Percentiles rank a stretch among this genome's conserved stretches.
Conservation (phyloP, 169 alveolate genomes). For the Theileria equi region DNA sequence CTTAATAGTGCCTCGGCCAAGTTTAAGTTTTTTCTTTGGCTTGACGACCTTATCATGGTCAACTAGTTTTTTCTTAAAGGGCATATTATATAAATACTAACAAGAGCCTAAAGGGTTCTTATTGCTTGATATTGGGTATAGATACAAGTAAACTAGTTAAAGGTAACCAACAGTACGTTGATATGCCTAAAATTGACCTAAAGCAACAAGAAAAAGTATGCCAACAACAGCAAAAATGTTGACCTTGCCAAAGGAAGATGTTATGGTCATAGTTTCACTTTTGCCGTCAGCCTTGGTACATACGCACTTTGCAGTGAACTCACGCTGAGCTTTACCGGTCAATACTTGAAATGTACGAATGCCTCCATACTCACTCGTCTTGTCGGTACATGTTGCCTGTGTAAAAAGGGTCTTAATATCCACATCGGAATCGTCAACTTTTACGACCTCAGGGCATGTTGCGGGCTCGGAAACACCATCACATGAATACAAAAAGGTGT, state of each 20-base stretch:
- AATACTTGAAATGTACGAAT: background rate
- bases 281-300: conserved; percentile 10
- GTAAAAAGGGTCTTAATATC: background rate
- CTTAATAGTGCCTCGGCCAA: no score
- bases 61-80: no score
- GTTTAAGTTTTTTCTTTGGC: no score
- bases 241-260: background rate
- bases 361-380: background rate
- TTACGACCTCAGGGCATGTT: conserved; percentile 15
- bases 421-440: background rate
- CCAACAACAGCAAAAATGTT: background rate
- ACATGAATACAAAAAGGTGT: conserved; percentile 12
- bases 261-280: conserved; percentile 4
- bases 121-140: no score
- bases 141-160: no score
- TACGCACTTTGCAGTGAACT: background rate
- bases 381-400: background rate
- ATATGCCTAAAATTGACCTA: background rate
- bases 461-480: conserved; percentile 40
- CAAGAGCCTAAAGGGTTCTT: no score
- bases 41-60: no score
- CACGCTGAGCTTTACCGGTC: background rate
- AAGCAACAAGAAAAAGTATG: no score
- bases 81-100: no score
- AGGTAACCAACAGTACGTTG: background rate